These are phyloP conservation scores for Diaporthe sp. DNA, from an alignment of 2,329 filamentous ascomycete genomes.

Conservation along the genomic window DNA sequence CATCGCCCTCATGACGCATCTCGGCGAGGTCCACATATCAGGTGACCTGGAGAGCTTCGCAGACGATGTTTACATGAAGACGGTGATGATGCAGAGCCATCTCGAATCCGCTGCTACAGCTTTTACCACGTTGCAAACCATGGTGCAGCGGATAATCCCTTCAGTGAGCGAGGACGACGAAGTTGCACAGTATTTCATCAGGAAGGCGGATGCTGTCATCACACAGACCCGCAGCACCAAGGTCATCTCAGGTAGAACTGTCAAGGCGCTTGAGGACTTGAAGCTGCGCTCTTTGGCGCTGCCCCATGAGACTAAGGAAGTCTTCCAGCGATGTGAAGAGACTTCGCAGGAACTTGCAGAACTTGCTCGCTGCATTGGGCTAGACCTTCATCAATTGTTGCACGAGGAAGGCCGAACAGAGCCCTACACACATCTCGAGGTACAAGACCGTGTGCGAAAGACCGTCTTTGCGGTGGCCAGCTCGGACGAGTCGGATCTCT, in stretches of 20 bases:
- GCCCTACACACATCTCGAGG: conserved; percentile 73
- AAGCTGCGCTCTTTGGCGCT: conserved; percentile 80
- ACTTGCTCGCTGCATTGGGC: conserved; percentile 74
- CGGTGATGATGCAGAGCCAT: conserved; percentile 80
- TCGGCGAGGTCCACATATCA: conserved; percentile 83
- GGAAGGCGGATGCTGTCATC: conserved; percentile 77
- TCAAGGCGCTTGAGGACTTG: conserved; percentile 81
- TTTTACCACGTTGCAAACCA: conserved; percentile 69
- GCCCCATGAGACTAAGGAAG: conserved; percentile 71
- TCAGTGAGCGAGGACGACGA: conserved; percentile 69
- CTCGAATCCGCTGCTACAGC: conserved; percentile 81
- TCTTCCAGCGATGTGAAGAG: conserved; percentile 77
- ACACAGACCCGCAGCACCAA: conserved; percentile 84
- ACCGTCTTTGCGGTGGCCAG: conserved; percentile 63
- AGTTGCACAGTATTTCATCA: conserved; percentile 71
- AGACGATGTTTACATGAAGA: conserved; percentile 82
- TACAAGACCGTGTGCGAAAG: conserved; percentile 70
- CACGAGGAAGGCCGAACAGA: conserved; percentile 78
- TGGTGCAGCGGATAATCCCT: conserved; percentile 75
- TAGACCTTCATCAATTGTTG: conserved; percentile 73
- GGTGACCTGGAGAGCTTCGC: conserved; percentile 78
- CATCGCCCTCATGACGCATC: conserved; percentile 86
- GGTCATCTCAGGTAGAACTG: conserved; percentile 82
- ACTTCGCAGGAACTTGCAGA: conserved; percentile 73
- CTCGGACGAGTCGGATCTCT: conserved; percentile 73